Percentiles rank a stretch among this genome's conserved stretches.
phyloP scores from a whole-genome alignment of 1,284 basidiomycete species.

The Malassezia arunalokei region DNA sequence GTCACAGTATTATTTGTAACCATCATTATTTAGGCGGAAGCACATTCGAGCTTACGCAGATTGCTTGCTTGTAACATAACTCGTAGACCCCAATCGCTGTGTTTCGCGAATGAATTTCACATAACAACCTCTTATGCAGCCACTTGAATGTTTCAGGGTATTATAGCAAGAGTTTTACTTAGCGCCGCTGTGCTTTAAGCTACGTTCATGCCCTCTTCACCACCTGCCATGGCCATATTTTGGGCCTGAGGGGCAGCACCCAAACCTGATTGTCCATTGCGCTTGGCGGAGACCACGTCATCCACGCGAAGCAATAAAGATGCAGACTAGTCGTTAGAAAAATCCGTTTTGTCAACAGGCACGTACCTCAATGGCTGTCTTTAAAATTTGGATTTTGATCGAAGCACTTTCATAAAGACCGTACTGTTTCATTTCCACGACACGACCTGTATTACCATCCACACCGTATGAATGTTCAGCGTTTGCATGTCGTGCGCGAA shows the following conservation, averaged over 20 bases:
- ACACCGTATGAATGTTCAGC: conserved; percentile 84
- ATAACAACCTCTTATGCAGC: no score
- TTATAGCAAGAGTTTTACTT: no score
- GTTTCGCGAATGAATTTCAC: no score
- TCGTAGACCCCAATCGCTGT: no score
- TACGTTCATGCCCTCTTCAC: conserved; percentile 5
- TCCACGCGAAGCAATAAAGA: conserved; percentile 85
- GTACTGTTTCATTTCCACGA: conserved; percentile 87
- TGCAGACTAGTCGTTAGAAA: conserved; percentile 88
- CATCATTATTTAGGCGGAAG: no score
- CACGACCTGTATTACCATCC: conserved; percentile 85
- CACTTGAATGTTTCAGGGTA: no score
- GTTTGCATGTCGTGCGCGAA: conserved; percentile 78
- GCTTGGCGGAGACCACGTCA: conserved; percentile 73
- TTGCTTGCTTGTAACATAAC: no score
- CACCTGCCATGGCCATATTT: conserved; percentile 15
- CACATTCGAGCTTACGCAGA: no score
- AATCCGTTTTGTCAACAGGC: conserved; percentile 87
- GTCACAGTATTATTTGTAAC: no score
- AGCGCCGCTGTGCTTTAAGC: not conserved
- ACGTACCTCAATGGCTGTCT: conserved; percentile 83
- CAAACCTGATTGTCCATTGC: not conserved
- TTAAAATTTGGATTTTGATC: conserved; percentile 93
- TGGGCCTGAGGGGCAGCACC: conserved; percentile 3
- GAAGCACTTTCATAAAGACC: conserved; percentile 88